Percentiles rank a stretch among this genome's conserved stretches.
These are phyloP conservation scores for Claviceps sp. DNA, from an alignment of 2,329 filamentous ascomycete genomes.

Conservation along the genomic window DNA sequence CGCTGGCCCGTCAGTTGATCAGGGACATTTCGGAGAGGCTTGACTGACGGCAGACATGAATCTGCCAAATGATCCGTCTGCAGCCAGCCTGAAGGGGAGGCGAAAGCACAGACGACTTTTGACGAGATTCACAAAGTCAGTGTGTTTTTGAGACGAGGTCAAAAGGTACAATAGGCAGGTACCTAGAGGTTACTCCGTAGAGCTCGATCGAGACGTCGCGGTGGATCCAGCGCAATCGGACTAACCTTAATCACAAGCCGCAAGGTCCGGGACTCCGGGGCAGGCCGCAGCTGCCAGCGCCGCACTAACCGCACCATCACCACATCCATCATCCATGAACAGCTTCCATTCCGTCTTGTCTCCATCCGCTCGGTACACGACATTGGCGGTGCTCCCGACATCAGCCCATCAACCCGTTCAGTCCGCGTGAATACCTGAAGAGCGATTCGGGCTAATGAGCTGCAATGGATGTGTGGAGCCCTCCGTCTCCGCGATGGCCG, in stretches of 20 bases:
- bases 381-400: neutral
- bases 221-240: neutral
- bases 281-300: no score
- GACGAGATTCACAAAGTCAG: neutral
- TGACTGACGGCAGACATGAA: neutral
- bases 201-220: conserved; percentile 1
- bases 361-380: neutral
- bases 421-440: neutral
- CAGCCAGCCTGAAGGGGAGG: neutral
- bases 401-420: neutral
- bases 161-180: no score
- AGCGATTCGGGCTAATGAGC: neutral
- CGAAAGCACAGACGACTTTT: neutral
- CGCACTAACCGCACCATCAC: no score
- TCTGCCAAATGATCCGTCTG: neutral
- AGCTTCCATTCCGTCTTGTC: neutral
- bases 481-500: neutral
- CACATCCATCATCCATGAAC: neutral
- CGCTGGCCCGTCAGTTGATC: neutral
- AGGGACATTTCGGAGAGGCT: no score
- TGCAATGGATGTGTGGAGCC: neutral
- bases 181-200: no score
- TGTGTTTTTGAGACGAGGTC: neutral
- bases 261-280: neutral
- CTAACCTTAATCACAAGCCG: neutral